Evolutionary conservation across 352 stramenopile genomes (phyloP), one percentile per base, ranked within the genome.

Genomic region (Globisporangium irregulare): DNA sequence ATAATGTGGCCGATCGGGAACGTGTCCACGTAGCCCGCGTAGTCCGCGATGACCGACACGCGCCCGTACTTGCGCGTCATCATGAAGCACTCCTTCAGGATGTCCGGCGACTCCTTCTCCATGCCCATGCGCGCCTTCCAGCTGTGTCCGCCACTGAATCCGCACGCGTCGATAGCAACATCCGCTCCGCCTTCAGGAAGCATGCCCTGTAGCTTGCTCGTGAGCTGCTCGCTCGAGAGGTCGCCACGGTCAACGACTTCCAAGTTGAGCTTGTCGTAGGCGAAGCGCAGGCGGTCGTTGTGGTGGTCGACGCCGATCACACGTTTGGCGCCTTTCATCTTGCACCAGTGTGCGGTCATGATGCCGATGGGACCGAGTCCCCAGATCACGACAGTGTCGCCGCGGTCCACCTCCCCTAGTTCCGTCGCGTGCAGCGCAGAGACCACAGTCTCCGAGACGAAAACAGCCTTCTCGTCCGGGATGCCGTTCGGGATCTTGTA

Each of bases 321-420:
- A 8, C 74, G 78, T 63, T 85, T 86, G 41, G 82, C 82, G 7
- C 81, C 83, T 48, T 83, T 86, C 38, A 91, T 53, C 72, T 89
- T 86, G 71, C 78, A 79, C 84, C 82, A 90, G 63, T 89, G 64
- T 14, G 76, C 80, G 5, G 74, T 67, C 72, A 85, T 78, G 5
- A 92, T 61, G 1, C 84, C 84, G 9, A 92, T 76, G 12, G 84
- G 80, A 0, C 84, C 84, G 27, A 92, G 72, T 0, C 84, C 84
- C 84, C 84, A 92, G 73, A 92, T 84, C 9, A 90, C 81, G 36
- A 91, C 84, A 8, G 58, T 66, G 50, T 89, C 77, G 27, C 69
- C 73, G 24, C 74, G 54, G 57, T 80, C 73, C 43, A 92, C 78
- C 6, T 80, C 66, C 22, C 78, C 86, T 59, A 82, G 74, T 25